Conservation (phyloP, 129 eudicot genomes). For the Flaveria bidentis region DNA sequence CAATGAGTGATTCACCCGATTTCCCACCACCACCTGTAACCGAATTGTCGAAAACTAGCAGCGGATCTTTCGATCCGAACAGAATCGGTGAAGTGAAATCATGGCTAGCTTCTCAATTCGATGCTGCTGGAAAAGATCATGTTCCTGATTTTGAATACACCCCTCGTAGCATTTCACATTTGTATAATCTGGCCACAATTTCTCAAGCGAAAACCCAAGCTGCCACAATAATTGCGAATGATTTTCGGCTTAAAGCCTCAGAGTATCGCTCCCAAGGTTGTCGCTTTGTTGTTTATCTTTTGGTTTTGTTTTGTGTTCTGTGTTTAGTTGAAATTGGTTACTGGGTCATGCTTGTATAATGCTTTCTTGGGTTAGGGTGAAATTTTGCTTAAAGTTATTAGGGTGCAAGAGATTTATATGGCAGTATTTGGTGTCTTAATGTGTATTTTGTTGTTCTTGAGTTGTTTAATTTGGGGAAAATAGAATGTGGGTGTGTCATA, state of each 20-base stretch:
- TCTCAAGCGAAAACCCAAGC: constrained; percentile 95
- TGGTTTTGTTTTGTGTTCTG: background rate
- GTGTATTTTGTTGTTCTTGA: too few species aligned
- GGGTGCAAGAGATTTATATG: too few species aligned
- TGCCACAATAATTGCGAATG: constrained; percentile 77
- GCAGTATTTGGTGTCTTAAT: background rate
- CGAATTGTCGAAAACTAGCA: constrained; percentile 42
- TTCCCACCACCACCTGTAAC: constrained; percentile 24
- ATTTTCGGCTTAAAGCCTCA: constrained; percentile 81
- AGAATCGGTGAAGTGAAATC: constrained; percentile 79
- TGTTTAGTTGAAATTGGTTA: background rate
- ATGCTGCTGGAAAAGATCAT: constrained; percentile 76
- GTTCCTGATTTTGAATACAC: constrained; percentile 93
- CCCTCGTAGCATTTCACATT: constrained; percentile 64
- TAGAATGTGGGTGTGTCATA: background rate
- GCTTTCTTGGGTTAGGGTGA: too few species aligned
- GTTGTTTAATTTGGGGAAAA: background rate
- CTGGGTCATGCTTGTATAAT: too few species aligned
- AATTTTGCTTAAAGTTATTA: background rate
- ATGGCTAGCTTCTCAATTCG: constrained; percentile 84
- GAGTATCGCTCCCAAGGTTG: constrained; percentile 95
- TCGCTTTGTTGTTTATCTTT: background rate
- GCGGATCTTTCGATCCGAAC: constrained; percentile 57
- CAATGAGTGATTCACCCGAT: constrained; percentile 58
- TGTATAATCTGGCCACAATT: constrained; percentile 70